Base-by-base conservation (phyloP, 305 asterid species). In the Fraxinus baroniana region DNA sequence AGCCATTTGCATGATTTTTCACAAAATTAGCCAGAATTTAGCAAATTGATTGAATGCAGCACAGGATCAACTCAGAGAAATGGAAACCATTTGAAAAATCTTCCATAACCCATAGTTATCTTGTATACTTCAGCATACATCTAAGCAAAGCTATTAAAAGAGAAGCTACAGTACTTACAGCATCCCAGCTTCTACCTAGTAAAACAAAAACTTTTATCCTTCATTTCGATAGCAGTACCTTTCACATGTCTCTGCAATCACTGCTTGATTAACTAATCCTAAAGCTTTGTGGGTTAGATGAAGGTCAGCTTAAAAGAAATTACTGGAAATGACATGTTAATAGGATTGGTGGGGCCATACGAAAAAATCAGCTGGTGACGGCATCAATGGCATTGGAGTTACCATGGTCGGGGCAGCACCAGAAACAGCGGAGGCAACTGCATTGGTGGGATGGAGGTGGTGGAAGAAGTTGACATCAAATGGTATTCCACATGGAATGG, bases 271-370 rank as follows among this genome's bases (percentile, higher is more conserved):
- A 68, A 70, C 87, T 81, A 81, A 49, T 72, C 82, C 87, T 82
- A 78, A 44, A 26, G 78, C 83, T 86, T 82, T 73, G 57, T 68
- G 74, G 80, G 90, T 86, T 89, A 84, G 90, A 84, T 39, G 41
- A 78, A 49, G 73, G 88, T 86, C 90, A 87, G 90, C 87, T 77
- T 26, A 81, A 84, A 77, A 64, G 76, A 80, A 74, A 76, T 81
- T 15, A 76, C 78, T 68, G 79, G 64, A 64, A 80, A 79, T 46
- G 57, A 74, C 74, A 49, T 77, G 86, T 83, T 83, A 92, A 85
- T 91, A 94, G 18, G 97, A 87, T 81, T 91, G 97, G 85, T 92
- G 91, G 39, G 97, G 97, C 98, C 98, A 94, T 3, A 94, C 86
- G 92, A 83, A 91, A 35, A 88, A 88, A 86, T 93, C 98, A 0